Evolutionary conservation across 2,329 filamentous ascomycete genomes (phyloP), one percentile per base, ranked within the genome.

Genomic region (Pezicula radicicola): DNA sequence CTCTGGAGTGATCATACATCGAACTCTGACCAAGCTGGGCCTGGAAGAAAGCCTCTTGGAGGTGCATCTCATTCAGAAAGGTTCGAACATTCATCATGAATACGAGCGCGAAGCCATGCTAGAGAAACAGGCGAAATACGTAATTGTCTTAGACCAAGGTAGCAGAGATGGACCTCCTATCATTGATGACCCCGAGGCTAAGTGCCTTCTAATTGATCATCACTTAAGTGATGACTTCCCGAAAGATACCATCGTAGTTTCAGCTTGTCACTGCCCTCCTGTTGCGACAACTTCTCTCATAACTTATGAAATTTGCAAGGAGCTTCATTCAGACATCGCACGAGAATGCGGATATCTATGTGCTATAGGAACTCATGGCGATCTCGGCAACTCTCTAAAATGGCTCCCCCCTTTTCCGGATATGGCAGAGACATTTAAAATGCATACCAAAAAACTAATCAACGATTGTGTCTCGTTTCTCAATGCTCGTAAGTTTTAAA

Each of bases 361-460:
- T 49, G 75, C 76, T 3, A 75, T 87, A 56, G 85, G 85, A 8
- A 87, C 84, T 0, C 81, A 87, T 55, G 84, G 84, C 3, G 85
- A 88, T 56, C 71, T 88, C 0, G 84, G 84, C 13, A 85, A 79
- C 37, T 76, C 76, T 0, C 56, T 87, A 15, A 87, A 86, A 63
- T 88, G 85, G 85, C 70, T 80, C 19, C 74, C 77, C 0, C 85
- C 85, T 0, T 87, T 88, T 55, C 85, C 85, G 1, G 80, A 87
- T 54, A 86, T 88, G 82, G 73, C 71, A 16, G 65, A 72, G 1
- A 78, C 78, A 0, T 81, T 88, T 58, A 86, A 85, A 58, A 69
- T 65, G 13, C 73, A 85, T 59, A 80, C 81, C 0, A 87, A 84
- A 59, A 86, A 83, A 57, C 68, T 76, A 0, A 66, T 88, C 49